Evolutionary conservation across 2,329 filamentous ascomycete species (phyloP).

Genomic region (Didymella sp.): DNA sequence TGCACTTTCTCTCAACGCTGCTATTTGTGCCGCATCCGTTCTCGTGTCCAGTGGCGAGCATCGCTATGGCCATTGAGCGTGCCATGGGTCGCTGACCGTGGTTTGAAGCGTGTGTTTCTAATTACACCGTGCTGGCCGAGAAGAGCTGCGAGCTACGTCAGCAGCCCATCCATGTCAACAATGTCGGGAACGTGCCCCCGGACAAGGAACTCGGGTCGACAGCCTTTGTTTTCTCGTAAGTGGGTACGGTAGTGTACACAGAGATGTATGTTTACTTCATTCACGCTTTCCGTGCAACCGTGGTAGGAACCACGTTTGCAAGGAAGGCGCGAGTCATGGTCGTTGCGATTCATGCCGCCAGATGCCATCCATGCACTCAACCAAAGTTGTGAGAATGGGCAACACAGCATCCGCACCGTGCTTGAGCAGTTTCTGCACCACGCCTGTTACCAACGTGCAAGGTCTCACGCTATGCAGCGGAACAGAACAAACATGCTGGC

Average conservation of each 20-base stretch:
- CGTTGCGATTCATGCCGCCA: conserved; percentile 17
- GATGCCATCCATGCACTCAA: conserved; percentile 16
- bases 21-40: conserved; percentile 25
- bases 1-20: conserved; percentile 24
- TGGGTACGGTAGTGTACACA: background rate
- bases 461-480: background rate
- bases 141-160: conserved; percentile 16
- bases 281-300: conserved; percentile 8
- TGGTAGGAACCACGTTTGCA: conserved; percentile 8
- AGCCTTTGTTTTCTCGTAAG: conserved; percentile 6
- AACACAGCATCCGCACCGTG: background rate
- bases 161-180: conserved; percentile 9
- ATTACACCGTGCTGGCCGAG: conserved; percentile 14
- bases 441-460: conserved; percentile 7
- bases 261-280: conserved; percentile 1
- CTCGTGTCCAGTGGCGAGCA: conserved; percentile 22
- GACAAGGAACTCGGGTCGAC: background rate
- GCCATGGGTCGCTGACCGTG: conserved; percentile 10
- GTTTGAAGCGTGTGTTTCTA: conserved; percentile 10
- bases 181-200: conserved; percentile 1
- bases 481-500: conserved; percentile 7
- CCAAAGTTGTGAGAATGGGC: conserved; percentile 3
- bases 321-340: background rate
- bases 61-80: conserved; percentile 13
- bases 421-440: conserved; percentile 5